These are phyloP conservation scores for Phyllosticta citrichinensis DNA, from an alignment of 2,329 filamentous ascomycete genomes.

Conservation along the genomic window DNA sequence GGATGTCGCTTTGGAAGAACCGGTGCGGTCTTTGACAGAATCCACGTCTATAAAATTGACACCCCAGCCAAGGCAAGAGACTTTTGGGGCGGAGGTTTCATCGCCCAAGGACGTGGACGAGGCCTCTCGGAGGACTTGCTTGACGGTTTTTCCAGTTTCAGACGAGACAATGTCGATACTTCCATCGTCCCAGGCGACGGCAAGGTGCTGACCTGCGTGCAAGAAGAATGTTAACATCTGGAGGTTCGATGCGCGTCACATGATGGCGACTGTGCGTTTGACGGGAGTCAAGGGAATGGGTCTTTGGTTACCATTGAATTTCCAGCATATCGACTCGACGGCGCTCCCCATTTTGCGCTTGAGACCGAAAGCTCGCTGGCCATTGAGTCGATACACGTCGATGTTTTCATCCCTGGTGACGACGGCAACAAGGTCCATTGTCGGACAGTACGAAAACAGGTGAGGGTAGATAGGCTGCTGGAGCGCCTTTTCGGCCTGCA, in stretches of 20 bases:
- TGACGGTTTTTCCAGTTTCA: constrained; percentile 68
- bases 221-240: not conserved
- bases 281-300: not conserved
- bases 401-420: constrained; percentile 60
- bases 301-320: constrained; percentile 29
- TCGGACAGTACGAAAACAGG: constrained; percentile 67
- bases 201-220: constrained; percentile 58
- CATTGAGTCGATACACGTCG: constrained; percentile 67
- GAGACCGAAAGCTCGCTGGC: constrained; percentile 55
- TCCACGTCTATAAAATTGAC: constrained; percentile 44
- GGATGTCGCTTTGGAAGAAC: constrained; percentile 13
- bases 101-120: not conserved
- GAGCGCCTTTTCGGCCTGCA: constrained; percentile 33
- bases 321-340: constrained; percentile 35
- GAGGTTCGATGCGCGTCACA: not conserved
- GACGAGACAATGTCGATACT: constrained; percentile 65
- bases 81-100: constrained; percentile 15
- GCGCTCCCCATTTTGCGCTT: constrained; percentile 27
- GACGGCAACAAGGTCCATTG: constrained; percentile 72
- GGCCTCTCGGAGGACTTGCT: constrained; percentile 6
- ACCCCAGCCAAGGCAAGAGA: constrained; percentile 45
- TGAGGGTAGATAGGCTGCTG: constrained; percentile 41
- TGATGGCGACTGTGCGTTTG: not conserved
- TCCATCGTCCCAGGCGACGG: constrained; percentile 76
- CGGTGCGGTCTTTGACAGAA: constrained; percentile 33